Conservation (phyloP, 176 grass and related monocot species). For the Stipa capillata region DNA sequence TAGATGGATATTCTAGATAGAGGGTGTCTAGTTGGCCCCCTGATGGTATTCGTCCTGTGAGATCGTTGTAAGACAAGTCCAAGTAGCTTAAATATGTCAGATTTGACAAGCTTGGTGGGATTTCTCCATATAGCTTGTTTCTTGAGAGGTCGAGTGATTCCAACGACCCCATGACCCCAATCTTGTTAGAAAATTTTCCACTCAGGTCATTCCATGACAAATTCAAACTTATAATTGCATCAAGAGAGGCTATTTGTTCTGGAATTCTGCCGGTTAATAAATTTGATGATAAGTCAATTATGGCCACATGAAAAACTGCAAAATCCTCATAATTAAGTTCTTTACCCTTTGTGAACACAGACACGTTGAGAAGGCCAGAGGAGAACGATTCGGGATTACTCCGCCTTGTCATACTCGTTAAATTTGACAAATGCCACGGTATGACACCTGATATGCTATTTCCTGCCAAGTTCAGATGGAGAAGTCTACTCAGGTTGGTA, state of each 20-base stretch:
- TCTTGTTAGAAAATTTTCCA: neutral
- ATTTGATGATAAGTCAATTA: conserved; percentile 17
- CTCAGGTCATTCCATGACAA: conserved; percentile 4
- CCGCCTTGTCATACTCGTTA: neutral
- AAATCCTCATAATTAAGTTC: neutral
- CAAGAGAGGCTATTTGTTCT: neutral
- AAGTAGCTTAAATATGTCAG: no score
- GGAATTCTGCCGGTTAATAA: no score
- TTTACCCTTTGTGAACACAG: neutral
- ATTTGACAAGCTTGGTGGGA: neutral
- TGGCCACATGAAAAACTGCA: neutral
- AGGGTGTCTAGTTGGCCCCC: no score
- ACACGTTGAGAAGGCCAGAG: neutral
- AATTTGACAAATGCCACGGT: neutral
- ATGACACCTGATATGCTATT: neutral
- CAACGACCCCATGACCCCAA: conserved; percentile 1
- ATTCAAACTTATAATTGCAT: neutral
- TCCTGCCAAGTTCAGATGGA: neutral
- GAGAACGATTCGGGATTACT: no score
- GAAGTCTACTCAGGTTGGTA: no score
- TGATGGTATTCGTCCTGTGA: conserved; percentile 18
- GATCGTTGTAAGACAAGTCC: conserved; percentile 24
- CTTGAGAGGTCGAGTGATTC: conserved; percentile 30
- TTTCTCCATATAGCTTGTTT: conserved; percentile 10
- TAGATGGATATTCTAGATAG: no score